Evolutionary conservation across 2,329 filamentous ascomycete genomes (phyloP).

Genomic region (Beauveria sp.): DNA sequence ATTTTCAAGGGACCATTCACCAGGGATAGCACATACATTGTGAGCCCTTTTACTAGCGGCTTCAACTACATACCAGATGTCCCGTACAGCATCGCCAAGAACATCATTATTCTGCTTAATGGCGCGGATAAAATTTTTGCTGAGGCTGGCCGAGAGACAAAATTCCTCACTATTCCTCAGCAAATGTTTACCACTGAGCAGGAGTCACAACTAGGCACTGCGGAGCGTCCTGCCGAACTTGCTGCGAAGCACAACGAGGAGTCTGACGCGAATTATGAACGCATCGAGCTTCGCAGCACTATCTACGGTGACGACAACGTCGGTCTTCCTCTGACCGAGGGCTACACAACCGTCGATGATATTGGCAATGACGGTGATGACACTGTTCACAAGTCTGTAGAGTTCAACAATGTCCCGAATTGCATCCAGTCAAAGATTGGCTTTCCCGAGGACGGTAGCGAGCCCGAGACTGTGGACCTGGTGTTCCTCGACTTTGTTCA

Average conservation of each 20-base stretch:
- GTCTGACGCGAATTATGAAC: conserved; percentile 14
- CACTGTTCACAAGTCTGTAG: conserved; percentile 68
- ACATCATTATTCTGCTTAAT: conserved; percentile 57
- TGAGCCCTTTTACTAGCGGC: conserved; percentile 80
- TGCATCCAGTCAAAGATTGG: conserved; percentile 64
- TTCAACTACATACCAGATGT: conserved; percentile 75
- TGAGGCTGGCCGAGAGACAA: conserved; percentile 29
- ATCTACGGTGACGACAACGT: conserved; percentile 14
- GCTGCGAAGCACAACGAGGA: background rate
- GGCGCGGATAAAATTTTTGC: conserved; percentile 42
- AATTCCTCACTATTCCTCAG: conserved; percentile 44
- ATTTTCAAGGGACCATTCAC: conserved; percentile 92
- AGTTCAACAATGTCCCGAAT: conserved; percentile 74
- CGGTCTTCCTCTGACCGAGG: conserved; percentile 42
- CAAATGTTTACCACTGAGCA: conserved; percentile 21
- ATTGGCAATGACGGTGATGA: conserved; percentile 81
- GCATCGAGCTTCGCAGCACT: conserved; percentile 26
- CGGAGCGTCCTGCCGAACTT: no score
- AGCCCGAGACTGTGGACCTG: conserved; percentile 71
- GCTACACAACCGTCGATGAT: conserved; percentile 88
- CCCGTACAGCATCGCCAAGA: conserved; percentile 65
- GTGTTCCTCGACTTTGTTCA: conserved; percentile 90
- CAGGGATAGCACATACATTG: conserved; percentile 73
- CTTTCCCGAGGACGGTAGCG: conserved; percentile 44
- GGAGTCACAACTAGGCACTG: background rate